A percentile compares a stretch with the other conserved stretches of the same genome.
Conservation (phyloP, 306 rosid species). For the Quercus robur region DNA sequence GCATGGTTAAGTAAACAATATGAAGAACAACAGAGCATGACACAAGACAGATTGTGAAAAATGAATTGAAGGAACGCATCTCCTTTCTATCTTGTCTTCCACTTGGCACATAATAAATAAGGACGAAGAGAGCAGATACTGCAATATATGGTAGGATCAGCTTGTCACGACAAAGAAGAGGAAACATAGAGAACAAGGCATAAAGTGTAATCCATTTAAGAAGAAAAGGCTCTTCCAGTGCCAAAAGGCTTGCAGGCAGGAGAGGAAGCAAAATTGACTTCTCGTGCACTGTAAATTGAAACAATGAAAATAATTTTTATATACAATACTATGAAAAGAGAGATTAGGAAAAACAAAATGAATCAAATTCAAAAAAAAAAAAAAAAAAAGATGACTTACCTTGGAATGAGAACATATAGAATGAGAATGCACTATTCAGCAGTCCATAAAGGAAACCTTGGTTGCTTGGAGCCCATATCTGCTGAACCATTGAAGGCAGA, state of each 20-base stretch:
- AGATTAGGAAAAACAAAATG: background rate
- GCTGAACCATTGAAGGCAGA: constrained; percentile 90
- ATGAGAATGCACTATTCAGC: constrained; percentile 76
- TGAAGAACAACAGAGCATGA: constrained; percentile 57
- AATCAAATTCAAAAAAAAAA: background rate
- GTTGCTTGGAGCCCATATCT: constrained; percentile 69
- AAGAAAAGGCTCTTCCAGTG: constrained; percentile 71
- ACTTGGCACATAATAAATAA: constrained; percentile 37
- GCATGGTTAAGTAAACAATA: constrained; percentile 60
- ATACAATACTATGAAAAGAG: background rate
- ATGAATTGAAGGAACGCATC: constrained; percentile 23
- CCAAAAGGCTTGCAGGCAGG: constrained; percentile 82
- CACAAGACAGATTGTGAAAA: constrained; percentile 21
- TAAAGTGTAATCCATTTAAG: constrained; percentile 50
- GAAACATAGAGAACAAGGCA: constrained; percentile 84
- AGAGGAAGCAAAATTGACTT: constrained; percentile 88
- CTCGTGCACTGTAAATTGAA: constrained; percentile 70
- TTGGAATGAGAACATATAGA: constrained; percentile 93
- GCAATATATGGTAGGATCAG: constrained; percentile 66
- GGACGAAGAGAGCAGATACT: constrained; percentile 47
- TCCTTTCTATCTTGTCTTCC: constrained; percentile 25
- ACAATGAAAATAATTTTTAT: constrained; percentile 12
- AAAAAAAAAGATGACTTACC: constrained; percentile 35
- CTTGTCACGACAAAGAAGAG: constrained; percentile 64
- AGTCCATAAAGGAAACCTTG: constrained; percentile 79